Evolutionary conservation across 495 filamentous ascomycete genomes (phyloP).

Genomic region (Aspergillus kassunensis): DNA sequence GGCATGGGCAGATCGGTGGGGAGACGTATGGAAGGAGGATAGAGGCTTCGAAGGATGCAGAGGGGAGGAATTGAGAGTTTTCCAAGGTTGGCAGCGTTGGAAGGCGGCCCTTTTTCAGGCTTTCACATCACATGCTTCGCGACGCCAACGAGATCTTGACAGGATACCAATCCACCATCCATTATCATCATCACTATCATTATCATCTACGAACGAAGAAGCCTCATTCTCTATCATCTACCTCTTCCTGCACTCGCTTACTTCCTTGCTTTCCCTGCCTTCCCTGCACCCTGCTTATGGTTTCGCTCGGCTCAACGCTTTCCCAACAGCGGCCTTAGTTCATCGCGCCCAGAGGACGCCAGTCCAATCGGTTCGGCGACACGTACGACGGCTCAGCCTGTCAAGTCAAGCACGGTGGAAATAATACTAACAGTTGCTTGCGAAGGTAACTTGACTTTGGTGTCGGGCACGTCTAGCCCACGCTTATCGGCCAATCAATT

Average conservation of each 20-base stretch:
- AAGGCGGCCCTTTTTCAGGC: slow-evolving; percentile 14
- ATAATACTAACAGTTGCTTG: background rate
- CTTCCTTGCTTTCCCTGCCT: background rate
- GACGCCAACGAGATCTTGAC: background rate
- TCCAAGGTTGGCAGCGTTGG: slow-evolving; percentile 15
- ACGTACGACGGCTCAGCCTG: background rate
- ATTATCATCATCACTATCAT: background rate
- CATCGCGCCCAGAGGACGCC: slow-evolving; percentile 5
- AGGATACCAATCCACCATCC: background rate
- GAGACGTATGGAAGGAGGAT: background rate
- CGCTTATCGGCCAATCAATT: slow-evolving; percentile 12
- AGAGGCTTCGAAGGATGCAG: slow-evolving; percentile 1
- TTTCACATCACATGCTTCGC: slow-evolving; percentile 12
- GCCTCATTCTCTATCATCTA: background rate
- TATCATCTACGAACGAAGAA: background rate
- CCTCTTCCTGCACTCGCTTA: background rate
- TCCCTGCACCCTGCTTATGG: background rate
- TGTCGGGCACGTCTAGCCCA: slow-evolving; percentile 3
- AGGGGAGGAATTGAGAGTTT: background rate
- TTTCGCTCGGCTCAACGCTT: slow-evolving; percentile 4
- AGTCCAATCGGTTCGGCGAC: slow-evolving; percentile 6
- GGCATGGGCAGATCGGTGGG: slow-evolving; percentile 4
- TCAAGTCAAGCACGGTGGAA: slow-evolving; percentile 2
- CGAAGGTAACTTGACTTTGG: slow-evolving; percentile 1
- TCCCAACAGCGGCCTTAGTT: slow-evolving; percentile 13